Evolutionary conservation across 768 basidiomycete species (phyloP), one percentile per base, ranked within the genome.

Genomic region (Tricholoma saponaceum): DNA sequence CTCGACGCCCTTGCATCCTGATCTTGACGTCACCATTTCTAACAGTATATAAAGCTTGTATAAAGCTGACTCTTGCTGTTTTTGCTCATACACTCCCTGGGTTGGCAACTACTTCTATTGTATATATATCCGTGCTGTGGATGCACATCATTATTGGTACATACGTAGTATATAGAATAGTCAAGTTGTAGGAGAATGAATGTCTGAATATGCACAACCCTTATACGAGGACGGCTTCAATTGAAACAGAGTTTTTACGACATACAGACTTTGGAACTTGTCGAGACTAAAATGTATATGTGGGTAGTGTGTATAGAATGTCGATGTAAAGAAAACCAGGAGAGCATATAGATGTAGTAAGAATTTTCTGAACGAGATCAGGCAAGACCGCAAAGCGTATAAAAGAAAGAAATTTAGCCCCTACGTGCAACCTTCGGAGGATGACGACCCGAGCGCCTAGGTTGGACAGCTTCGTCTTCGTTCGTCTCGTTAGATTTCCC

Each of bases 401-500:
- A 28, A 13, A 52, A 8, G 8, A 14, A 56, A 18, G 23, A 49
- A 4, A 41, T 18, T 53, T 51, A 68, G 26, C 37, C 32, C 30
- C 62, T 62, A 44, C 67, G 64, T 44, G 63, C 64, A 25, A 59
- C 64, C 60, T 73, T 77, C 63, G 70, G 68, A 16, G 72, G 70
- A 18, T 69, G 64, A 28, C 76, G 75, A 20, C 65, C 43, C 14
- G 76, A 74, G 39, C 76, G 67, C 54, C 76, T 67, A 3, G 69
- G 70, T 18, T 58, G 62, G 26, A 50, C 57, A 2, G 68, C 57
- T 8, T 67, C 58, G 16, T 61, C 64, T 39, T 64, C 69, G 25
- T 56, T 61, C 16, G 55, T 58, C 33, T 57, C 62, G 26, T 58
- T 58, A 3, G 39, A 60, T 32, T 54, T 56, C 18, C 54, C 59